Percentiles rank a stretch among this genome's conserved stretches.
Conservation (phyloP, 257 asterid genomes). For the Catharanthus roseus region DNA sequence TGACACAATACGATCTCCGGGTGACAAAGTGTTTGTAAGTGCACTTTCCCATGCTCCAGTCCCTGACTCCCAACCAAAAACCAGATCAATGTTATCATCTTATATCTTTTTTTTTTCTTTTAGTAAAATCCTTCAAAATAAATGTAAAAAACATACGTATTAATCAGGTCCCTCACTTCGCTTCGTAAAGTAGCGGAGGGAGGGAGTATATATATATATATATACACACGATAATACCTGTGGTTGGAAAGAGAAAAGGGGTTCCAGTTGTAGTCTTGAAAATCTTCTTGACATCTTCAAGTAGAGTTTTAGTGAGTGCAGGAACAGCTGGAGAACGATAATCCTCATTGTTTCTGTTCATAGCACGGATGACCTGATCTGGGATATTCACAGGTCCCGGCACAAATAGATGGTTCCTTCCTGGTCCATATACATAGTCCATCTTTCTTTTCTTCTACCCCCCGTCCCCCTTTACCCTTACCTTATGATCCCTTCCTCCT, state of each 20-base stretch:
- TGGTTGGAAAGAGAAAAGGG: conserved; percentile 88
- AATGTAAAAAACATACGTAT: too few species aligned
- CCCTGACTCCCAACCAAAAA: conserved; percentile 39
- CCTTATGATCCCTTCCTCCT: too few species aligned
- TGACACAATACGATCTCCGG: conserved; percentile 79
- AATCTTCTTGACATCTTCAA: conserved; percentile 92
- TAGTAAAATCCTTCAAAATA: too few species aligned
- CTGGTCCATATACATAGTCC: conserved; percentile 91
- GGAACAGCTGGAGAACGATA: conserved; percentile 97
- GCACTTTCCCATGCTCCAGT: conserved; percentile 99
- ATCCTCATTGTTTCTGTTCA: conserved; percentile 97
- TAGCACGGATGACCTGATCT: conserved; percentile 90
- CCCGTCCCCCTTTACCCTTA: too few species aligned
- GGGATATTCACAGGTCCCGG: conserved; percentile 99
- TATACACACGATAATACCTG: conserved; percentile 39
- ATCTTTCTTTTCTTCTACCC: too few species aligned
- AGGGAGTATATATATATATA: too few species aligned
- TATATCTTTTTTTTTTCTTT: too few species aligned
- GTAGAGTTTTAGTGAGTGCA: conserved; percentile 66
- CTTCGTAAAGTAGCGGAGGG: too few species aligned
- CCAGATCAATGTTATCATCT: too few species aligned
- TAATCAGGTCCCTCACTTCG: too few species aligned
- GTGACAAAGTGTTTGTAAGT: conserved; percentile 90
- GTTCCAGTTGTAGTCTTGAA: conserved; percentile 93
- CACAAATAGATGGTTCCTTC: conserved; percentile 96